Percentiles rank a stretch among this genome's conserved stretches.
These are phyloP conservation scores for Tricholoma hemisulphureum DNA, from an alignment of 768 basidiomycete species.

Conservation along the genomic window DNA sequence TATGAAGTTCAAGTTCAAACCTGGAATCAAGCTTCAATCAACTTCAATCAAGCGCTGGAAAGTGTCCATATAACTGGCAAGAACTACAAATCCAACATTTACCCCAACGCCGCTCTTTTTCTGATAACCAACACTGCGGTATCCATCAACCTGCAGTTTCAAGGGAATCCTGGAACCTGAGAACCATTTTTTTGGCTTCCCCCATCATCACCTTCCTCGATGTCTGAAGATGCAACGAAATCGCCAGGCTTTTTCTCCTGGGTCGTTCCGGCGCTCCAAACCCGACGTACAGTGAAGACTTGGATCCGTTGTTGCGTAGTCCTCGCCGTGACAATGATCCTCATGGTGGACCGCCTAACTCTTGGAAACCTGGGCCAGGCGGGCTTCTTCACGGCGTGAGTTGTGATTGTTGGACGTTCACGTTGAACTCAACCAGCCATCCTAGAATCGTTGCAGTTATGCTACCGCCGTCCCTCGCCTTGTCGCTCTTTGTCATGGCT, in stretches of 20 bases:
- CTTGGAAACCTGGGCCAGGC: constrained; percentile 40
- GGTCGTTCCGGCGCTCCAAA: constrained; percentile 32
- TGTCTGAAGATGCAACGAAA: constrained; percentile 11
- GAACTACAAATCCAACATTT: too few relatives aligned
- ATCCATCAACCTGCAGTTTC: too few relatives aligned
- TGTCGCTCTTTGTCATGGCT: constrained; percentile 38
- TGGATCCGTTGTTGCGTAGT: constrained; percentile 39
- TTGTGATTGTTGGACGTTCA: neutral
- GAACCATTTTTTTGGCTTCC: too few relatives aligned
- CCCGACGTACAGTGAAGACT: constrained; percentile 37
- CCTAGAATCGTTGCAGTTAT: constrained; percentile 38
- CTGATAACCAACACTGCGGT: too few relatives aligned
- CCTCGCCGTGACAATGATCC: constrained; percentile 30
- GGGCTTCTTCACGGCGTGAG: constrained; percentile 40
- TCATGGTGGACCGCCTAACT: constrained; percentile 34
- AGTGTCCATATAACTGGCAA: too few relatives aligned
- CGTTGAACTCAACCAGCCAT: neutral
- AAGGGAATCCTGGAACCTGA: too few relatives aligned
- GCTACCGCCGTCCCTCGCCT: constrained; percentile 38
- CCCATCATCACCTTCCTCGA: constrained; percentile 4
- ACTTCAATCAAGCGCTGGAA: too few relatives aligned
- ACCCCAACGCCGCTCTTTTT: too few relatives aligned
- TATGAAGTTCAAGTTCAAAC: too few relatives aligned
- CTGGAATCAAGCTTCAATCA: too few relatives aligned
- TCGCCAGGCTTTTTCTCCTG: constrained; percentile 27